Evolutionary conservation across 306 rosid species (phyloP).

Genomic region (Glycyrrhiza uralensis): DNA sequence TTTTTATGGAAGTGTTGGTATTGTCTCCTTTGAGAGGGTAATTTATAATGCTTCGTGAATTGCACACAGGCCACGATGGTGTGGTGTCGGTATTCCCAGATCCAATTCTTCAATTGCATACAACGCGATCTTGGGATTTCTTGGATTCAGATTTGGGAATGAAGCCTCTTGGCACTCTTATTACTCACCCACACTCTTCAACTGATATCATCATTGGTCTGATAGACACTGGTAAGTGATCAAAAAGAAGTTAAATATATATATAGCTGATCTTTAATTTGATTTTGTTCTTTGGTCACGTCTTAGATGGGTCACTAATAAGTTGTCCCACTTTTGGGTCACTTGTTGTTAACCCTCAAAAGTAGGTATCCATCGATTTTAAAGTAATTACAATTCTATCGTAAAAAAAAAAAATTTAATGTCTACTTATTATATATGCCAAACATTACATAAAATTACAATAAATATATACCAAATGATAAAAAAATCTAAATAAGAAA

Average conservation of each 20-base stretch:
- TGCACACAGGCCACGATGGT: conserved; percentile 45
- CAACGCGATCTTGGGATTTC: conserved; percentile 97
- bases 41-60: not conserved
- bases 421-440: no score
- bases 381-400: no score
- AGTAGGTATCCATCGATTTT: no score
- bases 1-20: not conserved
- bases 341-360: no score
- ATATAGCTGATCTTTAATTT: no score
- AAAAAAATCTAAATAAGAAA: no score
- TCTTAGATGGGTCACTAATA: no score
- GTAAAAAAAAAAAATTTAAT: no score
- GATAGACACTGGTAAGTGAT: conserved; percentile 69
- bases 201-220: conserved; percentile 64
- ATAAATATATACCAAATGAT: no score
- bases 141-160: conserved; percentile 50
- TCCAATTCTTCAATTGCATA: conserved; percentile 60
- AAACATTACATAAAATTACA: no score
- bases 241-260: not conserved
- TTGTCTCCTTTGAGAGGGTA: not conserved
- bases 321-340: no score
- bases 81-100: conserved; percentile 79
- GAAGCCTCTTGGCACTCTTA: not conserved
- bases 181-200: conserved; percentile 12
- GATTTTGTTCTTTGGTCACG: no score